phyloP scores from a whole-genome alignment of 768 basidiomycete genomes.

The Lentinula guzmanii region DNA sequence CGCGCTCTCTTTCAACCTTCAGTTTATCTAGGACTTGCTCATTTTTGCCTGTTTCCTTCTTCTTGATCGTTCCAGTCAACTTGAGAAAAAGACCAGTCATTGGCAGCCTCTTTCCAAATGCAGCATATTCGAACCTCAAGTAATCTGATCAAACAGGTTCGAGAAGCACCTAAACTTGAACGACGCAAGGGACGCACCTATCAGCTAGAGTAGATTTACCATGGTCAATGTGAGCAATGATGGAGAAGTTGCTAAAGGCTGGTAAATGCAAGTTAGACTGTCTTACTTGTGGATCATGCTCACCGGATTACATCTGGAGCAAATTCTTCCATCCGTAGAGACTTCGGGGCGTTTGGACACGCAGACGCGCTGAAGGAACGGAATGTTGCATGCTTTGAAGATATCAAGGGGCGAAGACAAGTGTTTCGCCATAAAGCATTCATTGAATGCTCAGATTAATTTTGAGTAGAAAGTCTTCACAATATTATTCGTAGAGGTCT shows the following conservation, averaged over 20 bases:
- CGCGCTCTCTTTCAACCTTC: slow-evolving; percentile 94
- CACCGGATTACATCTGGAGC: slow-evolving; percentile 68
- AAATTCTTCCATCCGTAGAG: slow-evolving; percentile 55
- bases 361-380: slow-evolving; percentile 24
- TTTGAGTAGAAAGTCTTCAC: not conserved
- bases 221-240: slow-evolving; percentile 96
- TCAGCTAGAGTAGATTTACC: slow-evolving; percentile 95
- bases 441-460: slow-evolving; percentile 13
- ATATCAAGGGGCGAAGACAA: slow-evolving; percentile 19
- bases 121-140: slow-evolving; percentile 51
- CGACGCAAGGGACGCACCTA: slow-evolving; percentile 37
- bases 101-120: not conserved
- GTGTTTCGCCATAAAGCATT: slow-evolving; percentile 24
- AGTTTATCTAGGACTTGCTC: slow-evolving; percentile 89
- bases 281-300: not conserved
- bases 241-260: slow-evolving; percentile 71
- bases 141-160: slow-evolving; percentile 35
- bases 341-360: slow-evolving; percentile 21
- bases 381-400: slow-evolving; percentile 2
- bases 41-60: slow-evolving; percentile 59
- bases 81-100: slow-evolving; percentile 27
- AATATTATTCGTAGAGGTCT: not conserved
- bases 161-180: not conserved
- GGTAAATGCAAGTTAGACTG: not conserved
- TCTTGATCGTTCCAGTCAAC: slow-evolving; percentile 84